Conservation (phyloP, 306 rosid species). For the Vachellia pachyceras region DNA sequence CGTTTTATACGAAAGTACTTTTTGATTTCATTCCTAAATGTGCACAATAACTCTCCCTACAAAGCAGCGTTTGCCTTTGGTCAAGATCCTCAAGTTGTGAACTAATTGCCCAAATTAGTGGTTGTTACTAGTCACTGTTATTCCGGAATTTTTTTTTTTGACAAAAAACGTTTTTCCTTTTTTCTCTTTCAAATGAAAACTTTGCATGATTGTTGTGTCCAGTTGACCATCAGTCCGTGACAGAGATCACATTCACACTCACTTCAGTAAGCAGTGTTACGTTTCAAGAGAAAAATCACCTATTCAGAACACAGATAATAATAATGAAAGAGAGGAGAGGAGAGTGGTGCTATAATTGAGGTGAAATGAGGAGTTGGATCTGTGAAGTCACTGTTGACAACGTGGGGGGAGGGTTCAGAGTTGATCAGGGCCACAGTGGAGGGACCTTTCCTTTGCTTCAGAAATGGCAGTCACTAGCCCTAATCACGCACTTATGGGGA, state of each 20-base stretch:
- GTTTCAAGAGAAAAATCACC: not conserved
- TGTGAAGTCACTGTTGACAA: conserved; percentile 42
- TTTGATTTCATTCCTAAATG: no score
- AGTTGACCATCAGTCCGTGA: not conserved
- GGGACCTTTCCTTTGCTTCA: conserved; percentile 28
- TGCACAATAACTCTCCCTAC: not conserved
- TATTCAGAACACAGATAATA: not conserved
- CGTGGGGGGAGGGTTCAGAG: conserved; percentile 41
- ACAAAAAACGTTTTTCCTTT: no score
- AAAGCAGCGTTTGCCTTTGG: not conserved
- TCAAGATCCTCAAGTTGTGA: not conserved
- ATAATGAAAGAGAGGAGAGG: not conserved
- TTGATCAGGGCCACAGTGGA: conserved; percentile 34
- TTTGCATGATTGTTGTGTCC: not conserved
- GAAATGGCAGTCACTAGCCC: conserved; percentile 41
- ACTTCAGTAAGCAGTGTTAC: not conserved
- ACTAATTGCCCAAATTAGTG: not conserved
- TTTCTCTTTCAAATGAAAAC: not conserved
- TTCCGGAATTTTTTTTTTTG: no score
- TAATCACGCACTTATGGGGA: conserved; percentile 61
- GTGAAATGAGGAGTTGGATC: conserved; percentile 32
- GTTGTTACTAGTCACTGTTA: no score
- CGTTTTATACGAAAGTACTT: no score
- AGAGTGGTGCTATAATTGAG: conserved; percentile 30
- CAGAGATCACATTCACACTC: not conserved